phyloP scores from a whole-genome alignment of 2,329 filamentous ascomycete species.

The Cercospora nicotianae region DNA sequence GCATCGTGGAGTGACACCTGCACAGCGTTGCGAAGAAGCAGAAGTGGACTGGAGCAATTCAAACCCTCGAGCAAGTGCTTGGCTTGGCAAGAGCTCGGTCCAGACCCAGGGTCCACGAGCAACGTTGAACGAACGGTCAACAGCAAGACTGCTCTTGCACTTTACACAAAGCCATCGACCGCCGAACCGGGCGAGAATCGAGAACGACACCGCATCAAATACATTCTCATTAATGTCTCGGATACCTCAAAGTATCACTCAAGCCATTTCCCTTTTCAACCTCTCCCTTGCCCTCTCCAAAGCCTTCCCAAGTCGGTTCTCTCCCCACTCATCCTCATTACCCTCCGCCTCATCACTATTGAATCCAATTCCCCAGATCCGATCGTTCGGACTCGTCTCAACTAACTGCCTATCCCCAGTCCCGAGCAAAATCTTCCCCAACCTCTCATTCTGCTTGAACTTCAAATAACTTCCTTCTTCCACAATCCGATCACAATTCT shows the following conservation, averaged over 20 bases:
- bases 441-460: slow-evolving; percentile 37
- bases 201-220: neutral
- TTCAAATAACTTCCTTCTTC: slow-evolving; percentile 39
- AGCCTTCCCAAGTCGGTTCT: slow-evolving; percentile 39
- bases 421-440: slow-evolving; percentile 33
- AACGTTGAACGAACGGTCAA: neutral
- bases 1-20: neutral
- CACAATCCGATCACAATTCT: slow-evolving; percentile 34
- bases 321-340: slow-evolving; percentile 36
- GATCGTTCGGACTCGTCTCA: slow-evolving; percentile 41
- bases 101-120: neutral
- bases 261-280: slow-evolving; percentile 8
- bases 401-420: slow-evolving; percentile 38
- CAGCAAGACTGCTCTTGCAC: neutral
- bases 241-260: neutral
- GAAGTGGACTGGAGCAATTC: neutral
- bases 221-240: neutral
- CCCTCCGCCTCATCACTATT: slow-evolving; percentile 35
- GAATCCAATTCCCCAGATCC: slow-evolving; percentile 41
- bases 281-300: slow-evolving; percentile 39
- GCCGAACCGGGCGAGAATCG: neutral
- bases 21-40: no score
- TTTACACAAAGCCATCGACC: neutral
- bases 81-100: neutral
- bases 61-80: neutral